A percentile compares a stretch with the other conserved stretches of the same genome.
These are phyloP conservation scores for Strobilomyces echinocephalus DNA, from an alignment of 768 basidiomycete species.

Conservation along the genomic window DNA sequence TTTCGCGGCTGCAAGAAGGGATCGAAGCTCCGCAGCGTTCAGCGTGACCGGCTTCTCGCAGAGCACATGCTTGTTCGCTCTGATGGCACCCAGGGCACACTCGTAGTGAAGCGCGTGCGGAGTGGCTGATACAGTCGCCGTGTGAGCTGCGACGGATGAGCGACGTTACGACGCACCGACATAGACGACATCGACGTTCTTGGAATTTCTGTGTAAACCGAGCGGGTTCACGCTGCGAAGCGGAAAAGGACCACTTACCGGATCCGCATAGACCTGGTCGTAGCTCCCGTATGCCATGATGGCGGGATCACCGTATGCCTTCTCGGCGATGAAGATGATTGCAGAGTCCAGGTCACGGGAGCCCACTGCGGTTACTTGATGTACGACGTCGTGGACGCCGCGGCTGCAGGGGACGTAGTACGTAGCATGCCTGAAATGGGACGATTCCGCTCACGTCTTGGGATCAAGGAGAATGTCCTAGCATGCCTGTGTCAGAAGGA, in stretches of 20 bases:
- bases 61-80: conserved; percentile 78
- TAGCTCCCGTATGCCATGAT: conserved; percentile 73
- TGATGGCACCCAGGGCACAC: conserved; percentile 70
- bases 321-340: conserved; percentile 55
- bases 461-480: conserved; percentile 78
- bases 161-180: conserved; percentile 42
- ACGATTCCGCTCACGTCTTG: conserved; percentile 48
- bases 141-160: neutral
- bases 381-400: conserved; percentile 57
- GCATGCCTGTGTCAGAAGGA: neutral
- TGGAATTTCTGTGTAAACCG: conserved; percentile 1
- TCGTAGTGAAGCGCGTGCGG: conserved; percentile 82
- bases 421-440: neutral
- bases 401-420: conserved; percentile 40
- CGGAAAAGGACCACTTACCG: conserved; percentile 36
- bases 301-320: conserved; percentile 45
- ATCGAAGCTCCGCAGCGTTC: conserved; percentile 71
- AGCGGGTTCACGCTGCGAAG: neutral
- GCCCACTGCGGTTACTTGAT: conserved; percentile 71
- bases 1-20: conserved; percentile 68
- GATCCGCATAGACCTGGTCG: conserved; percentile 66
- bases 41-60: conserved; percentile 87
- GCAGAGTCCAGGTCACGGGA: conserved; percentile 70
- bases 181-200: conserved; percentile 76
- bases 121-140: conserved; percentile 47